These are phyloP conservation scores for Lasiosphaeris hirsuta DNA, from an alignment of 495 filamentous ascomycete genomes.

Conservation along the genomic window DNA sequence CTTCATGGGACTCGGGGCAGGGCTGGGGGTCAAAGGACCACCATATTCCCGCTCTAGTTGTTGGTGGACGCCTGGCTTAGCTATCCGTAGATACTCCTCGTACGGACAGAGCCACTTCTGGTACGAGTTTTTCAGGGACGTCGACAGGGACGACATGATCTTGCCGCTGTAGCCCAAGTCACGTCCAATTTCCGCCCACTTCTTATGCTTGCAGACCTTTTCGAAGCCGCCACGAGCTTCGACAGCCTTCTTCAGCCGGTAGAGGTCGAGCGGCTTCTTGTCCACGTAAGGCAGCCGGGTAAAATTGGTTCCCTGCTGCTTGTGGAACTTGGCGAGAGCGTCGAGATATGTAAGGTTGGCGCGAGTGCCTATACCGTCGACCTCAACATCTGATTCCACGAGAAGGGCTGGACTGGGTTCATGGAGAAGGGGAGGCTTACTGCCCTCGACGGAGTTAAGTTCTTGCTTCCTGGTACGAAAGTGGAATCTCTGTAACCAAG, in stretches of 20 bases:
- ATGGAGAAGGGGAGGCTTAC: conserved; percentile 55
- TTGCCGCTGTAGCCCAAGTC: conserved; percentile 98
- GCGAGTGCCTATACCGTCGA: conserved; percentile 65
- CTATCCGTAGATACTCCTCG: conserved; percentile 87
- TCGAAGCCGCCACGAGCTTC: conserved; percentile 92
- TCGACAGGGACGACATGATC: conserved; percentile 99
- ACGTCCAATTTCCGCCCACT: conserved; percentile 98
- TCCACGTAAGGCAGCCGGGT: conserved; percentile 95
- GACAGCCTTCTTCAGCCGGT: conserved; percentile 94
- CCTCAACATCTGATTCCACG: conserved; percentile 11
- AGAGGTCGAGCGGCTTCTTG: conserved; percentile 94
- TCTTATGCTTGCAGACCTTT: conserved; percentile 93
- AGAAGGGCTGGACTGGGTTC: conserved; percentile 9
- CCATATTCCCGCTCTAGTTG: conserved; percentile 91
- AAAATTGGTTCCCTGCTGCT: conserved; percentile 89
- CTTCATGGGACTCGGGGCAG: conserved; percentile 80
- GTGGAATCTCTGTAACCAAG: conserved; percentile 73
- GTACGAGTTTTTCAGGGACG: conserved; percentile 97
- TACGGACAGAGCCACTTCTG: conserved; percentile 95
- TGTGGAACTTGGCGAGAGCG: conserved; percentile 93
- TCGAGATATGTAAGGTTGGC: conserved; percentile 96
- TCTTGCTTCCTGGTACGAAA: conserved; percentile 96
- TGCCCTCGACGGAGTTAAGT: conserved; percentile 97
- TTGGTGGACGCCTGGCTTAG: conserved; percentile 95
- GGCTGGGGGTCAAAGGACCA: conserved; percentile 90